These are phyloP conservation scores for Pythium periplocum DNA, from an alignment of 352 stramenopile genomes.

Conservation along the genomic window DNA sequence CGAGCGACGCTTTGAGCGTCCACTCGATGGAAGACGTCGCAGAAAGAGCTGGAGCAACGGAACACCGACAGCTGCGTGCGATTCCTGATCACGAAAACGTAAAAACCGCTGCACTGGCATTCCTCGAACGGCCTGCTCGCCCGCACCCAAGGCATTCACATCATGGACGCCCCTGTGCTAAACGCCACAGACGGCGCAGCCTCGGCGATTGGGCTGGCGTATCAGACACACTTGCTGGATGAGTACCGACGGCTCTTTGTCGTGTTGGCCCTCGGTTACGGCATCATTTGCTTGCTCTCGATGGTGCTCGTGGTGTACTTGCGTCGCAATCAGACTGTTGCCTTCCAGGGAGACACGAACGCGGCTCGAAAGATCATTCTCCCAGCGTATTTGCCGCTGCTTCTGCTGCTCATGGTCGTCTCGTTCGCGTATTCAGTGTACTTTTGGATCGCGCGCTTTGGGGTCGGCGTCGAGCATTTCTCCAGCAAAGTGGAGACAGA, in stretches of 20 bases:
- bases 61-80: too few species aligned
- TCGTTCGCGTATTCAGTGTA: not conserved
- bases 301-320: not conserved
- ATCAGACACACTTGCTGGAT: not conserved
- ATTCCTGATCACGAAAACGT: too few species aligned
- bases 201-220: too few species aligned
- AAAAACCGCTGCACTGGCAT: too few species aligned
- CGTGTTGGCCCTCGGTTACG: conserved; percentile 15
- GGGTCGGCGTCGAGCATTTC: not conserved
- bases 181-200: too few species aligned
- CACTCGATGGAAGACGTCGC: too few species aligned
- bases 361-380: not conserved
- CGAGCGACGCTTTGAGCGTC: too few species aligned
- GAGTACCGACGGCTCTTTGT: conserved; percentile 14
- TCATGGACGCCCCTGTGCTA: too few species aligned
- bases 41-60: too few species aligned
- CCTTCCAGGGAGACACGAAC: not conserved
- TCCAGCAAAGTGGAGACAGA: not conserved
- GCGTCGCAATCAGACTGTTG: not conserved
- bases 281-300: conserved; percentile 2
- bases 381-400: not conserved
- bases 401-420: not conserved
- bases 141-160: too few species aligned
- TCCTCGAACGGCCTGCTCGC: too few species aligned
- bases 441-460: not conserved